Evolutionary conservation across 2,329 filamentous ascomycete genomes (phyloP).

Genomic region (Onygenales sp.): DNA sequence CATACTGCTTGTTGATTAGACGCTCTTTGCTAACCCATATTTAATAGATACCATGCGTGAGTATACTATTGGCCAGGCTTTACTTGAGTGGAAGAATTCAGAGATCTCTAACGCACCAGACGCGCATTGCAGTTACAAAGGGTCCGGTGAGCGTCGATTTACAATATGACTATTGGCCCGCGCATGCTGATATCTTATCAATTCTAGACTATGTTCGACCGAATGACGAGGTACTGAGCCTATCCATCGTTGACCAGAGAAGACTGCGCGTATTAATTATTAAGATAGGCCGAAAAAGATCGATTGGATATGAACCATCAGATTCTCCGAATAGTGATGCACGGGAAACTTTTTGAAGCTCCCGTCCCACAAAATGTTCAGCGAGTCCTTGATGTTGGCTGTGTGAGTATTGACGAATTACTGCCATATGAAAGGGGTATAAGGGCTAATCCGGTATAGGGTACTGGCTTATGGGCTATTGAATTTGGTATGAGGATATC

Average conservation of each 20-base stretch:
- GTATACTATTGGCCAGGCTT: not conserved
- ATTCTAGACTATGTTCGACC: slow-evolving; percentile 6
- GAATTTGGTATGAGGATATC: slow-evolving; percentile 3
- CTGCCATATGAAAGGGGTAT: not conserved
- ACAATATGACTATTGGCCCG: not conserved
- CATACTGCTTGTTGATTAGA: not conserved
- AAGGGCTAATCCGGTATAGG: not conserved
- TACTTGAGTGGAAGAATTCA: not conserved
- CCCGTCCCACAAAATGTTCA: not conserved
- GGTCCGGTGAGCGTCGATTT: not conserved
- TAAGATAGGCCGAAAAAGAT: slow-evolving; percentile 4
- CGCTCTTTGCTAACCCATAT: not conserved
- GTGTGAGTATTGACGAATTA: not conserved
- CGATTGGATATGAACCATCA: slow-evolving; percentile 10
- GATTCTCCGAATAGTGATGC: slow-evolving; percentile 2
- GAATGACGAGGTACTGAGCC: slow-evolving; percentile 5
- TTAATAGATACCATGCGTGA: not conserved
- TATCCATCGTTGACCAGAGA: not conserved
- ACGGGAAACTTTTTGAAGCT: not conserved
- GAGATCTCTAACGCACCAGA: not conserved
- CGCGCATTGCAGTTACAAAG: not conserved
- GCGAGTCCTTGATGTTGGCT: not conserved
- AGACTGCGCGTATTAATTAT: not conserved
- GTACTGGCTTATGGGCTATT: slow-evolving; percentile 8
- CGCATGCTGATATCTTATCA: not conserved